Percentiles rank a stretch among this genome's conserved stretches.
Evolutionary conservation across 768 basidiomycete genomes (phyloP).

Genomic region (Calocybe cyanea): DNA sequence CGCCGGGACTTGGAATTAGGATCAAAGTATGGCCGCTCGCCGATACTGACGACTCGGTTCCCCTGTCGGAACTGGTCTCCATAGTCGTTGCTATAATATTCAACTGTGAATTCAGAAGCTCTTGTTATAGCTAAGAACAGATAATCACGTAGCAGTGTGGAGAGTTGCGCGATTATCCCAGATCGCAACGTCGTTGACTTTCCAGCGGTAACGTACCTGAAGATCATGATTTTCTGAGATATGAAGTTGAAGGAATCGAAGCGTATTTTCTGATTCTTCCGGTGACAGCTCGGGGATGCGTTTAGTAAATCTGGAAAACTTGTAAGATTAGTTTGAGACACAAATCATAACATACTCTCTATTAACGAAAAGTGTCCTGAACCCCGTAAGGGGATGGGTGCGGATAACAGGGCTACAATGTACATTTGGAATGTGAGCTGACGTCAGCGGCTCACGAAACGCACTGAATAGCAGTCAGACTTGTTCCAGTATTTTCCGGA

Average conservation of each 20-base stretch:
- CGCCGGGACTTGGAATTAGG: slow-evolving; percentile 15
- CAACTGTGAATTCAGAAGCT: not conserved
- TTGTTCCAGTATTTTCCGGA: slow-evolving; percentile 35
- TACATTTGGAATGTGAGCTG: not conserved
- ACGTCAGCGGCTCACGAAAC: slow-evolving; percentile 8
- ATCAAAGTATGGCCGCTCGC: slow-evolving; percentile 16
- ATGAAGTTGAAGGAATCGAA: slow-evolving; percentile 46
- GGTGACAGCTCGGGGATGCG: slow-evolving; percentile 49
- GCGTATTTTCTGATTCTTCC: slow-evolving; percentile 49
- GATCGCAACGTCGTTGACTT: slow-evolving; percentile 49
- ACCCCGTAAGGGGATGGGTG: slow-evolving; percentile 59
- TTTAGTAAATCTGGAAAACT: slow-evolving; percentile 42
- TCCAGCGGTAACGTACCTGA: slow-evolving; percentile 51
- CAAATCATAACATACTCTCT: slow-evolving; percentile 28
- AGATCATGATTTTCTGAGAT: slow-evolving; percentile 58
- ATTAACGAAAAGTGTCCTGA: slow-evolving; percentile 56
- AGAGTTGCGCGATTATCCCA: slow-evolving; percentile 57
- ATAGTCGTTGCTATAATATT: slow-evolving; percentile 29
- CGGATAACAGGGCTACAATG: slow-evolving; percentile 42
- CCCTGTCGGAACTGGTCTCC: slow-evolving; percentile 33
- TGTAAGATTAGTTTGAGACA: not conserved
- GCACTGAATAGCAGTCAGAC: slow-evolving; percentile 49
- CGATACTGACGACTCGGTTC: slow-evolving; percentile 21
- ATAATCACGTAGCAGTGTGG: slow-evolving; percentile 41
- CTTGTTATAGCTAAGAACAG: not conserved